phyloP scores from a whole-genome alignment of 768 basidiomycete species.

The Neoboletus magnificus region DNA sequence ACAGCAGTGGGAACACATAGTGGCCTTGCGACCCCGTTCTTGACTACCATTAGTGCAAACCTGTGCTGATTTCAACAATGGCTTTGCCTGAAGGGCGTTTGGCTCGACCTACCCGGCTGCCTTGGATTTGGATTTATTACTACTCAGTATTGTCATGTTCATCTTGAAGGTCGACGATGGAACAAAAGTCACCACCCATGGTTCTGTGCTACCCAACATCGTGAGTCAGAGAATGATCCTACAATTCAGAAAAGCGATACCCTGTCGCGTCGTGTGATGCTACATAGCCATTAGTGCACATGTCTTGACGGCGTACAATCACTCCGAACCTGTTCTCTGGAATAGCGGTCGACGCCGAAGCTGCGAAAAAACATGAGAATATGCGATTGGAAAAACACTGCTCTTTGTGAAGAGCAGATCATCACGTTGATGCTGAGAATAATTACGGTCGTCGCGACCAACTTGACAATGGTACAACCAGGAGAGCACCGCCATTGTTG shows the following conservation, averaged over 20 bases:
- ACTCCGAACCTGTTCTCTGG: neutral
- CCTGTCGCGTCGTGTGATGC: too few relatives aligned
- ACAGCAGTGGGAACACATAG: neutral
- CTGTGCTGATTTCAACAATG: too few relatives aligned
- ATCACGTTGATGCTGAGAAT: too few relatives aligned
- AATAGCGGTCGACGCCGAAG: neutral
- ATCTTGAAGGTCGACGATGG: conserved; percentile 86
- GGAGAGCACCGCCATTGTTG: neutral
- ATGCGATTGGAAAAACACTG: neutral
- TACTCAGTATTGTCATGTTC: conserved; percentile 81
- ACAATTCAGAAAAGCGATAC: neutral
- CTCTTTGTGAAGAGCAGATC: too few relatives aligned
- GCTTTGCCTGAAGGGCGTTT: neutral
- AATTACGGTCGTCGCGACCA: too few relatives aligned
- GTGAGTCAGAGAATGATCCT: neutral
- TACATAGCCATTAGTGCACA: too few relatives aligned
- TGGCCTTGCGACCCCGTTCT: neutral
- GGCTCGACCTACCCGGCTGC: neutral
- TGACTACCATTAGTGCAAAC: neutral
- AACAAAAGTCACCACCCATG: conserved; percentile 69
- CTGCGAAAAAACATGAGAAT: neutral
- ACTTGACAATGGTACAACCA: neutral
- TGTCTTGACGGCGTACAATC: too few relatives aligned
- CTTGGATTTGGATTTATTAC: neutral
- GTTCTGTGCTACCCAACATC: conserved; percentile 51